Percentiles rank a stretch among this genome's conserved stretches.
These are phyloP conservation scores for Alternaria hordeiaustralica DNA, from an alignment of 2,329 filamentous ascomycete species.

Conservation along the genomic window DNA sequence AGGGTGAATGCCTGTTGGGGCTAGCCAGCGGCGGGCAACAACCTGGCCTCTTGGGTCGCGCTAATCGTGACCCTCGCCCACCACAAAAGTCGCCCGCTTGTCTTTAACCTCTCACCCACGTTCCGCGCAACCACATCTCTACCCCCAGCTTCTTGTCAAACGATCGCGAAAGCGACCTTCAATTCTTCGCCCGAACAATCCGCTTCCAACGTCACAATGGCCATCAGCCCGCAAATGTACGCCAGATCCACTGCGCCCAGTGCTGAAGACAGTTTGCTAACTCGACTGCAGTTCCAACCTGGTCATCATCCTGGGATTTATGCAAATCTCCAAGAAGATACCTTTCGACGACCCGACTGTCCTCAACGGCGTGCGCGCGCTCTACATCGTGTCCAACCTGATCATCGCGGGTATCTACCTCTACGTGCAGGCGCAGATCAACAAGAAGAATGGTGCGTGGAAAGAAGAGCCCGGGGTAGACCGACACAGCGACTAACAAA, in stretches of 20 bases:
- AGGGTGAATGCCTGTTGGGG: constrained; percentile 22
- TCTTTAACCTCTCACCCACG: constrained; percentile 17
- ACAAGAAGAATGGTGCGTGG: constrained; percentile 91
- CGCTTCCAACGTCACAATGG: constrained; percentile 33
- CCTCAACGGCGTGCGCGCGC: constrained; percentile 66
- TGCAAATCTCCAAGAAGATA: constrained; percentile 96
- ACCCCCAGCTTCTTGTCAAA: neutral
- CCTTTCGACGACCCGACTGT: constrained; percentile 88
- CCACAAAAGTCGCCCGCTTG: constrained; percentile 31
- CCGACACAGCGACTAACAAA: constrained; percentile 19
- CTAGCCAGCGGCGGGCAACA: constrained; percentile 25
- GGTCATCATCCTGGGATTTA: constrained; percentile 69
- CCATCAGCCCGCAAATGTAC: constrained; percentile 48
- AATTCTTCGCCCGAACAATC: neutral
- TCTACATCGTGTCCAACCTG: constrained; percentile 75
- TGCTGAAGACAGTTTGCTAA: constrained; percentile 32
- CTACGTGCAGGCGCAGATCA: constrained; percentile 84
- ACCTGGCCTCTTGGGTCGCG: constrained; percentile 39
- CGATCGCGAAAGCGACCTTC: constrained; percentile 1
- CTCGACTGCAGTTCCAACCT: constrained; percentile 41
- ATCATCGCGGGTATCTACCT: constrained; percentile 86
- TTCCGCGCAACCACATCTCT: constrained; percentile 17
- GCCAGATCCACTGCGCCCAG: constrained; percentile 10
- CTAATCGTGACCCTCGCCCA: constrained; percentile 21
- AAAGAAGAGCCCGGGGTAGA: neutral